A percentile compares a stretch with the other conserved stretches of the same genome.
phyloP scores from a whole-genome alignment of 2,329 filamentous ascomycete species.

The Apiospora rasikravindrae region DNA sequence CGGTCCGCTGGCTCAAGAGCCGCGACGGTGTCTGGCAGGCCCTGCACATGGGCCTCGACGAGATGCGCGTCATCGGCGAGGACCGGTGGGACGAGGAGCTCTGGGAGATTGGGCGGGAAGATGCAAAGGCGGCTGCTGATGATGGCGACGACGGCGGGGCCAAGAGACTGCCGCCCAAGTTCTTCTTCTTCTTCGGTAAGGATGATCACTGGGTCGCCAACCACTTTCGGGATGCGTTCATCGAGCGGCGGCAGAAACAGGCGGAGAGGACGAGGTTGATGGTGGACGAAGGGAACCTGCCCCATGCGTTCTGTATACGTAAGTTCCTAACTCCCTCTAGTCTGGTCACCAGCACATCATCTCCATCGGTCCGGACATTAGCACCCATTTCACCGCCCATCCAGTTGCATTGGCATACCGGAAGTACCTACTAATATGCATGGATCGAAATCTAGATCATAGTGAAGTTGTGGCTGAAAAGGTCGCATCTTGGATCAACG shows the following conservation, averaged over 20 bases:
- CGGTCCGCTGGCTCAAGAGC: slow-evolving; percentile 59
- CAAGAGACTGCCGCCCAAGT: slow-evolving; percentile 46
- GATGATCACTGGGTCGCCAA: slow-evolving; percentile 68
- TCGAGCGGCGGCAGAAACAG: slow-evolving; percentile 45
- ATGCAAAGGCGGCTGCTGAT: slow-evolving; percentile 22
- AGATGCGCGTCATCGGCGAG: slow-evolving; percentile 63
- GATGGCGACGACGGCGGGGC: slow-evolving; percentile 15
- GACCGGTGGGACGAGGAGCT: slow-evolving; percentile 65
- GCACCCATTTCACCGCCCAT: neutral
- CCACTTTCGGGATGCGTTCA: slow-evolving; percentile 60
- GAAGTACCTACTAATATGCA: neutral
- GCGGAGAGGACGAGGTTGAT: slow-evolving; percentile 51
- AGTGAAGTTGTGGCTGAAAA: slow-evolving; percentile 56
- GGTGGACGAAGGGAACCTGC: slow-evolving; percentile 60
- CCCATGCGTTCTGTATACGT: slow-evolving; percentile 67
- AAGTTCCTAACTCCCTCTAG: slow-evolving; percentile 34
- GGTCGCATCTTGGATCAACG: slow-evolving; percentile 55
- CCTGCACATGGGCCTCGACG: slow-evolving; percentile 62
- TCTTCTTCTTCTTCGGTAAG: slow-evolving; percentile 65
- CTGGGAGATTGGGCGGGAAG: slow-evolving; percentile 54
- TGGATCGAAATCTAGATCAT: slow-evolving; percentile 41
- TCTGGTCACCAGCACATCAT: too few species aligned
- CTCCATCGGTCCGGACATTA: neutral
- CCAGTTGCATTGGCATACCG: neutral
- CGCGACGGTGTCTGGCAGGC: slow-evolving; percentile 65